Evolutionary conservation across 129 eudicot genomes (phyloP), one percentile per base, ranked within the genome.

Genomic region (Escallonia rubra): DNA sequence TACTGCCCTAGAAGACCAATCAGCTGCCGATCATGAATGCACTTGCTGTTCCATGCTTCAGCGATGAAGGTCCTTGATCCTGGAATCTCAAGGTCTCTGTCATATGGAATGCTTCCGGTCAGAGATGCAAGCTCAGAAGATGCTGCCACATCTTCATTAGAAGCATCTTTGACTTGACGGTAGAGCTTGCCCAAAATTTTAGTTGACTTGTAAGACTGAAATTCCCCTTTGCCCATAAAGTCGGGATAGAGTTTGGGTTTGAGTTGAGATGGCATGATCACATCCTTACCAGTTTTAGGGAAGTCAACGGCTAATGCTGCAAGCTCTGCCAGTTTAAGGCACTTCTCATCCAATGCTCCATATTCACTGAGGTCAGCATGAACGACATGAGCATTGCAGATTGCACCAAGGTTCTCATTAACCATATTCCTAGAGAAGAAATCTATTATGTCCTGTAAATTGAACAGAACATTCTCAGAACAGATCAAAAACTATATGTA

Each of bases 351-450:
- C 42, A 85, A 46, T 2, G 96, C 96, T n/a, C 91, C 96, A 40
- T 67, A 52, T 40, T 69, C 78, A 5, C 89, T 85, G 8, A 75
- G 72, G 63, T 85, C 96, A n/a, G 96, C 91, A 57, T 82, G 91
- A 68, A 88, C 96, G 44, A 88, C 91, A 45, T 88, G 96, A 9
- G 96, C 96, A 43, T 88, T 88, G 84, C 96, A 88, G 4, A 88
- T 88, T 42, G 88, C 43, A 7, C 96, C 96, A 7, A 88, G 85
- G 47, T 72, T 88, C 49, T 88, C 92, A 16, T 78, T 82, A n/a
- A 88, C 89, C 87, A 88, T 83, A 76, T 82, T 88, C 69, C 46
- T 75, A 1, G 86, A 62, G 77, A 85, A 88, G 61, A 88, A 85
- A 0, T 85, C 79, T 3, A 85, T 80, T 45, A 88, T 85, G 69